Evolutionary conservation across 176 grass and related monocot genomes (phyloP), one percentile per base, ranked within the genome.

Genomic region (Pharus latifolius): DNA sequence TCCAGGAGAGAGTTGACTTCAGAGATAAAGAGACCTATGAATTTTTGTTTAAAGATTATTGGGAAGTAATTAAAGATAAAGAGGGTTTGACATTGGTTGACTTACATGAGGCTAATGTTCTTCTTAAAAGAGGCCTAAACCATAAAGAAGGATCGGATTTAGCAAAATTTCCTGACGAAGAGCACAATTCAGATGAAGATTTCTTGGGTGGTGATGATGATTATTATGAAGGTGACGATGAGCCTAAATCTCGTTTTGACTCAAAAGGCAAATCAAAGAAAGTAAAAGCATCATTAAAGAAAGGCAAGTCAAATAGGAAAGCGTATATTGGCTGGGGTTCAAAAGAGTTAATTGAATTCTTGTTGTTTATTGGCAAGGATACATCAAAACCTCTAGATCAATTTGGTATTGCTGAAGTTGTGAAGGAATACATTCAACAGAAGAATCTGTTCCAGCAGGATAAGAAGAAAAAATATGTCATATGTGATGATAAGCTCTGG

Each of bases 1-100:
- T 72, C 40, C 81, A 92, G 94, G 75, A 22, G 59, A 85, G 32
- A 50, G 58, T 55, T 46, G 74, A 75, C 76, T 77, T 80, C 2
- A 49, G 22, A 54, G 78, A 85, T 74, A 60, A 57, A 11, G 75
- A 80, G 51, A 27, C 56, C 1, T 53, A 73, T 35, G 13, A 56
- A 76, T 34, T 85, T 77, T 82, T 92, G 70, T 98, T 98, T 69
- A 91, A 74, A 77, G 87, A 90, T 49, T 98, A 93, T 78, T 98
- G 94, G 89, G 70, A 87, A 38, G 8, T 78, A 38, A 56, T 85
- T 49, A 93, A 93, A 81, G 84, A 83, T 9, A 82, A 69, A 34
- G 89, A 98, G 79, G 22, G 38, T 44, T 54, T 98, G 19, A 58
- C 81, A 56, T 52, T 88, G n/a, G 7, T 65, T 59, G 87, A 98